These are phyloP conservation scores for Hysterangium stoloniferum DNA, from an alignment of 768 basidiomycete species.

Conservation along the genomic window DNA sequence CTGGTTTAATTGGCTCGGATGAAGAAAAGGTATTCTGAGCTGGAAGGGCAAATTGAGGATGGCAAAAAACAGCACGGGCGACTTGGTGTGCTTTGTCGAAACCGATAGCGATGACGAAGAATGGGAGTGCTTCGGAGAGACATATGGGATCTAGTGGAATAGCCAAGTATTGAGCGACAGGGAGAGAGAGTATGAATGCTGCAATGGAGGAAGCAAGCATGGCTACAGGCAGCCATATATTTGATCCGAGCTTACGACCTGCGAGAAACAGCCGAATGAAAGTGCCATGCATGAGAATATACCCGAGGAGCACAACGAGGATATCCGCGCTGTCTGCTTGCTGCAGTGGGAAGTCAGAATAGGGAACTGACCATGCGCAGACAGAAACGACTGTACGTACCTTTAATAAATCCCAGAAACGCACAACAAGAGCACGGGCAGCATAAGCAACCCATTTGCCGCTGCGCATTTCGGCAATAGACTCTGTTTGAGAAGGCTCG, in stretches of 20 bases:
- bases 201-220: conserved; percentile 76
- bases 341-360: conserved; percentile 26
- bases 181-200: conserved; percentile 77
- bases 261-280: conserved; percentile 88
- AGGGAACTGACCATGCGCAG: background rate
- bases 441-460: conserved; percentile 91
- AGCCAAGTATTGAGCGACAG: conserved; percentile 65
- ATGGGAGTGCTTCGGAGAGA: conserved; percentile 91
- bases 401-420: conserved; percentile 85
- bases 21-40: conserved; percentile 17
- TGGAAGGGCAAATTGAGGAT: conserved; percentile 51
- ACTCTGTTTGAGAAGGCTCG: conserved; percentile 39
- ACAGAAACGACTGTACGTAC: conserved; percentile 32
- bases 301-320: conserved; percentile 86
- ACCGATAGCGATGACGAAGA: conserved; percentile 95
- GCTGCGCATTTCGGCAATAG: conserved; percentile 68
- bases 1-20: conserved; percentile 48
- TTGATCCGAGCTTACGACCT: conserved; percentile 76
- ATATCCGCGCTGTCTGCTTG: conserved; percentile 97
- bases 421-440: conserved; percentile 56
- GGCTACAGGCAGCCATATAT: conserved; percentile 60
- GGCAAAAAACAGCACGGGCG: conserved; percentile 81
- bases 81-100: conserved; percentile 96
- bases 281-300: conserved; percentile 91
- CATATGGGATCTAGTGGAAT: conserved; percentile 91